These are phyloP conservation scores for Terfezia claveryi DNA, from an alignment of 495 filamentous ascomycete genomes.

Conservation along the genomic window DNA sequence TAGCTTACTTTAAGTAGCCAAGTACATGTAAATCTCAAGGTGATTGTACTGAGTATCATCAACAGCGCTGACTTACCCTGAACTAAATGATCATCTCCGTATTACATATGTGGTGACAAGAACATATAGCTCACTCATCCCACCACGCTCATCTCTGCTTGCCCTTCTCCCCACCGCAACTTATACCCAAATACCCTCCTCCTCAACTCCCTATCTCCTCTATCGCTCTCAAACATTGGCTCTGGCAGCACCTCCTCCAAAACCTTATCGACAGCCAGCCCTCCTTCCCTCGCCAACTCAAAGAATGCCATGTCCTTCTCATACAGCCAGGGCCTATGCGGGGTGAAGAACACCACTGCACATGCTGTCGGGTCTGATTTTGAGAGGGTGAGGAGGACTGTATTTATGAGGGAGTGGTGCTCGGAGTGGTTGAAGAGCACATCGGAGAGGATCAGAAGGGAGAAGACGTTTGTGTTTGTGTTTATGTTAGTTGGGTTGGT, in stretches of 20 bases:
- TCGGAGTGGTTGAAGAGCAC: slow-evolving; percentile 75
- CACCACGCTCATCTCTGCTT: no score
- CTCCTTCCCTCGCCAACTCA: slow-evolving; percentile 40
- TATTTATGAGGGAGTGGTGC: slow-evolving; percentile 51
- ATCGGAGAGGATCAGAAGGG: slow-evolving; percentile 67
- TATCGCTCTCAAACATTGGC: slow-evolving; percentile 74
- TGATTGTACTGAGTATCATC: no score
- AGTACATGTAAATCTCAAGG: no score
- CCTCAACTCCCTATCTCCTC: slow-evolving; percentile 50
- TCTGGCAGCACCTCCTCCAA: slow-evolving; percentile 59
- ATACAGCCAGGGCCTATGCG: slow-evolving; percentile 74
- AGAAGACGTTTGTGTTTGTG: slow-evolving; percentile 30
- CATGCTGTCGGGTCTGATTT: slow-evolving; percentile 26
- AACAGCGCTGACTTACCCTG: no score
- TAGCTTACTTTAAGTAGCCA: no score
- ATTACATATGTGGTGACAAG: no score
- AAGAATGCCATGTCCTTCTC: slow-evolving; percentile 74
- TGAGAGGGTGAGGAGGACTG: slow-evolving; percentile 40
- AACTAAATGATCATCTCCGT: no score
- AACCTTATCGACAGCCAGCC: slow-evolving; percentile 54
- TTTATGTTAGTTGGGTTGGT: no score
- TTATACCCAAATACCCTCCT: slow-evolving; percentile 67
- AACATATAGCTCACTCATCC: no score
- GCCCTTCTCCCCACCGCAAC: slow-evolving; percentile 28
- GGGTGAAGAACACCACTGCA: slow-evolving; percentile 79